Conservation (phyloP, 2,329 filamentous ascomycete genomes). For the Paramyrothecium roridum region DNA sequence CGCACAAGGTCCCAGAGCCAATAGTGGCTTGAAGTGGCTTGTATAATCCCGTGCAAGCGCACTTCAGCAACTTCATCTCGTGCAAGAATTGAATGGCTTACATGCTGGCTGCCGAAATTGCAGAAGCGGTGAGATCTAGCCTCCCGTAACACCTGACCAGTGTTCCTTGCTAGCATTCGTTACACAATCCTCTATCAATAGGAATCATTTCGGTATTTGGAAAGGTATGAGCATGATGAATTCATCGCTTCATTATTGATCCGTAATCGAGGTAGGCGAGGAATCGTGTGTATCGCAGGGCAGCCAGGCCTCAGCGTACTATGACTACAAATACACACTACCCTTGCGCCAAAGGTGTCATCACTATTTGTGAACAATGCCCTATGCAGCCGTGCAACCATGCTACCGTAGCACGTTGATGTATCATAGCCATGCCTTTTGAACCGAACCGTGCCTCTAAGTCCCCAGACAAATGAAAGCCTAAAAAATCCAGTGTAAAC, state of each 20-base stretch:
- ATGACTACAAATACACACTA: neutral
- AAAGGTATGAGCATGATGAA: too few relatives aligned
- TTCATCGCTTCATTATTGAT: neutral
- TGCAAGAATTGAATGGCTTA: too few relatives aligned
- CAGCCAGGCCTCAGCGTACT: neutral
- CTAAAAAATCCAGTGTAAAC: neutral
- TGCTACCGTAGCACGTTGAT: neutral
- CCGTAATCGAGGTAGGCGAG: neutral
- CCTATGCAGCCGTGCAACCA: neutral
- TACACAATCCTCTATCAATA: too few relatives aligned
- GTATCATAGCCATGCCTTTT: neutral
- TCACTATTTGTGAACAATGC: neutral
- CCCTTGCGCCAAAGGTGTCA: neutral
- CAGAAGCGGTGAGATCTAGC: too few relatives aligned
- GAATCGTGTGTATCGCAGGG: neutral
- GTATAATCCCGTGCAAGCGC: too few relatives aligned
- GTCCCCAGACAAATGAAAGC: neutral
- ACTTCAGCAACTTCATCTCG: too few relatives aligned
- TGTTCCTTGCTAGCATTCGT: too few relatives aligned
- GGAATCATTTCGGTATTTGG: too few relatives aligned
- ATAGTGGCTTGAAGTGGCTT: too few relatives aligned
- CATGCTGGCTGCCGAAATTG: too few relatives aligned
- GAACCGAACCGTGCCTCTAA: neutral
- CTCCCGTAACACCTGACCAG: too few relatives aligned
- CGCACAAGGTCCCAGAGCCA: too few relatives aligned